Evolutionary conservation across 163 green algal genomes (phyloP), one percentile per base, ranked within the genome.

Genomic region (Volvox carteri): DNA sequence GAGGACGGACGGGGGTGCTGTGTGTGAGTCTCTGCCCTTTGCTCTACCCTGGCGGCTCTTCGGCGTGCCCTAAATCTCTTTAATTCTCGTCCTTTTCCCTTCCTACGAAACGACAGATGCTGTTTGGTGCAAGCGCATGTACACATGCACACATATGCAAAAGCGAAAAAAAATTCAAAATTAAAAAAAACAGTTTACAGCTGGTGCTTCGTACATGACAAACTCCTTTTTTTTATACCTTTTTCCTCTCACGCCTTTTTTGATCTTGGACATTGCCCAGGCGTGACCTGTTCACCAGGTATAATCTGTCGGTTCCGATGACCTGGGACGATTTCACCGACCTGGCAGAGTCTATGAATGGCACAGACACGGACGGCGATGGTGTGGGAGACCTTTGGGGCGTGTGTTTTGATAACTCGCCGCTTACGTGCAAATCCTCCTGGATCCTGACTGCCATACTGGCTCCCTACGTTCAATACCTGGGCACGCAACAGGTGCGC

Each of bases 311-410:
- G 0, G 68, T 78, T 25, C 90, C 90, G 3, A 65, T n/a, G 25
- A 92, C 90, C 2, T 92, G 90, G 90, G 90, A 91, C 1, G 85
- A 92, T 21, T 84, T 89, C 35, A 54, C 86, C 30, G 18, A 62
- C 9, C 62, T 92, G n/a, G 90, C 90, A 1, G 6, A 46, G n/a
- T 30, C n/a, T 1, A 91, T 91, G 85, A 92, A 91, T 37, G 90
- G 90, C 35, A 92, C 85, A 1, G 85, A 92, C 67, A 87, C 84
- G 4, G 83, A 92, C 39, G 85, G 81, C 12, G 85, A 92, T 76
- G 90, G 90, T 23, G 4, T 73, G 33, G 28, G 52, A 5, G 90
- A 92, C 48, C 76, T 90, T 73, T 86, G 46, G 23, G 76, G 86
- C 46, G 35, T 58, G 1, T 90, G 86, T 44, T 67, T 90, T 48